A percentile compares a stretch with the other conserved stretches of the same genome.
phyloP scores from a whole-genome alignment of 176 grass and related monocot species.

The Paspalum notatum region DNA sequence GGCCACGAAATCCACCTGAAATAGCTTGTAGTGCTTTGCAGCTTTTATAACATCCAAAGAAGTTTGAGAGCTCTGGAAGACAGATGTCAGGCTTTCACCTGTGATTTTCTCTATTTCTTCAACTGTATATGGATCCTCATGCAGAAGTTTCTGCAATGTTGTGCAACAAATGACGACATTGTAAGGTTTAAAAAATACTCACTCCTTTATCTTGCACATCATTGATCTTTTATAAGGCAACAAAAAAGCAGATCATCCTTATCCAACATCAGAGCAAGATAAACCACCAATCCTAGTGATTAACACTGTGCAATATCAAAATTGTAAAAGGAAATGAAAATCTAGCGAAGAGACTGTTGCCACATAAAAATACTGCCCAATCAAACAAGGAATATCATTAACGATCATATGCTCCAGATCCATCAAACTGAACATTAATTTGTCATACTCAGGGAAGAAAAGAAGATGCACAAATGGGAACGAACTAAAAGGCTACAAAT shows the following conservation, averaged over 20 bases:
- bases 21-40: slow-evolving; percentile 87
- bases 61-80: slow-evolving; percentile 78
- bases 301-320: not conserved
- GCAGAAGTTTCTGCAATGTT: slow-evolving; percentile 66
- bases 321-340: not conserved
- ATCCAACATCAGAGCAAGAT: not conserved
- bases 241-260: not conserved
- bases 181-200: not conserved
- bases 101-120: slow-evolving; percentile 84
- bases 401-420: not conserved
- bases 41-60: slow-evolving; percentile 85
- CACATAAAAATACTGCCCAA: not conserved
- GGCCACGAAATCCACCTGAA: slow-evolving; percentile 61
- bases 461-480: not conserved
- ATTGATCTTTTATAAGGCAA: not conserved
- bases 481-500: slow-evolving; percentile 8
- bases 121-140: slow-evolving; percentile 75
- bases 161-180: slow-evolving; percentile 13
- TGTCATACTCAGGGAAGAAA: not conserved
- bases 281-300: not conserved
- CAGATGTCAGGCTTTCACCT: slow-evolving; percentile 55
- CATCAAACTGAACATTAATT: not conserved
- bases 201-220: not conserved
- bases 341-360: not conserved
- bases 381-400: not conserved